Evolutionary conservation across 2,329 filamentous ascomycete species (phyloP).

Genomic region (Aureobasidium leucospermi): DNA sequence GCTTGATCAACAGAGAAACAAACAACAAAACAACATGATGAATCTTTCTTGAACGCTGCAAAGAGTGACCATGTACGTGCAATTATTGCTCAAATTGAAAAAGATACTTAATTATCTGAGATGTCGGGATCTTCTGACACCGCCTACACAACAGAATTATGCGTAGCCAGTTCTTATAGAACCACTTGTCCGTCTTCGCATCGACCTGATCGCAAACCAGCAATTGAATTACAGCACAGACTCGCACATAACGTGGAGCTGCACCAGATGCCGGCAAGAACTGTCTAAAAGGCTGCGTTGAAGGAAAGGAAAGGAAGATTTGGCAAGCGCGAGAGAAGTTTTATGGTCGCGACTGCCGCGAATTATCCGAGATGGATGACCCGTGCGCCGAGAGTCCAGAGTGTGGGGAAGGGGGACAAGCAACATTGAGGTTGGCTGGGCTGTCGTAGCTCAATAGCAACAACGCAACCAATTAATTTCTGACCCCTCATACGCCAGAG

Average conservation of each 20-base stretch:
- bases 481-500: not conserved
- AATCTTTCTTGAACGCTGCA: not conserved
- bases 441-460: not conserved
- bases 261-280: constrained; percentile 61
- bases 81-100: not conserved
- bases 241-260: constrained; percentile 60
- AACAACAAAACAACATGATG: too few relatives aligned
- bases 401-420: constrained; percentile 4
- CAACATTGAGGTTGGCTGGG: not conserved
- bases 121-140: constrained; percentile 79
- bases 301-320: constrained; percentile 30
- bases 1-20: not conserved
- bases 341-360: not conserved
- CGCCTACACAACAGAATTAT: constrained; percentile 63
- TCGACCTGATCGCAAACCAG: constrained; percentile 56
- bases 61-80: not conserved
- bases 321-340: not conserved
- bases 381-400: not conserved
- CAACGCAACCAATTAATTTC: not conserved
- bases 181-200: constrained; percentile 50
- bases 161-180: constrained; percentile 68
- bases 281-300: constrained; percentile 73
- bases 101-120: not conserved
- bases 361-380: not conserved
- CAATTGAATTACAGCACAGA: constrained; percentile 48